Evolutionary conservation across 1,284 basidiomycete genomes (phyloP), one percentile per base, ranked within the genome.

Genomic region (Sparassis latifolia): DNA sequence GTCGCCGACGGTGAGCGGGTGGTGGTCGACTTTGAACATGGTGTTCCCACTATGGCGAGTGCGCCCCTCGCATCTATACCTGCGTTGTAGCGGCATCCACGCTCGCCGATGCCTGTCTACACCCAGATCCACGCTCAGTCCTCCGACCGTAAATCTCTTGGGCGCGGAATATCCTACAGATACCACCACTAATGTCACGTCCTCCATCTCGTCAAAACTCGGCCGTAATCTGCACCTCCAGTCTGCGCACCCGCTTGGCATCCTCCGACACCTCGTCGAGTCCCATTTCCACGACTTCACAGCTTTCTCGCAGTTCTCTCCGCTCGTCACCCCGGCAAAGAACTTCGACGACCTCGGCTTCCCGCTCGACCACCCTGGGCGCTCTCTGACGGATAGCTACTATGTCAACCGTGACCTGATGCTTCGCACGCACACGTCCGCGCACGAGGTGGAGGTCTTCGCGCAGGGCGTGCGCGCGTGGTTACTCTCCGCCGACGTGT

Each of bases 301-400:
- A 28, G 82, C 81, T 63, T 72, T 82, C 51, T 82, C 84, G 29
- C 84, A 89, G 7, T 74, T 87, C 50, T 89, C 92, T 1, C 93
- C 97, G 0, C 75, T 98, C 48, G 97, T 99, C 48, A 85, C 92
- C 1, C 90, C 94, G 2, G 76, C 78, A 62, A 84, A 95, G 69
- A 99, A 99, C 74, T 99, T 99, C 69, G 97, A 98, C 69, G 90
- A 96, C 59, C 84, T 99, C 28, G 93, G 92, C 10, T 98, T 99
- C 69, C 86, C 96, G 0, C 63, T 74, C 4, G 93, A 98, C 72
- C 97, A 99, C 66, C 95, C 96, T 1, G 97, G 97, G 2, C 83
- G 97, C 50, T 79, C 84, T 27, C 74, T 83, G 44, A 91, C 91
- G 30, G 97, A 99, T 72, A 92, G 89, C 60, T 99, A 99, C 76